These are phyloP conservation scores for Coniella vitis DNA, from an alignment of 2,329 filamentous ascomycete species.

Conservation along the genomic window DNA sequence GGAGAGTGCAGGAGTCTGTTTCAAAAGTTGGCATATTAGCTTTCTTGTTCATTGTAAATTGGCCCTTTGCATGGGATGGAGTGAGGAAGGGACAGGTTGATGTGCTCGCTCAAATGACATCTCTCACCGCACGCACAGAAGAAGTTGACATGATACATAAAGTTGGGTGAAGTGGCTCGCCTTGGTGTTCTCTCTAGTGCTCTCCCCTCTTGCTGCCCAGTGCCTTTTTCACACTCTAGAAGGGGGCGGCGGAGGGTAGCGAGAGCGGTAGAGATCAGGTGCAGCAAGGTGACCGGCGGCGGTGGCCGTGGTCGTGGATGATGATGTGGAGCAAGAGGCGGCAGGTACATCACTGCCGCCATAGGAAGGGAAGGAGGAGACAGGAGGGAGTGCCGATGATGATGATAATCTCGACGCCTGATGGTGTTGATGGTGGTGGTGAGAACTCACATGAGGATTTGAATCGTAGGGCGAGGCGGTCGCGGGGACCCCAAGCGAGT, in stretches of 20 bases:
- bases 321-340: slow-evolving; percentile 14
- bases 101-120: background rate
- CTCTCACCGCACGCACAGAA: slow-evolving; percentile 12
- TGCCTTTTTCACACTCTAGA: background rate
- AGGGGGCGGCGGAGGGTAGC: slow-evolving; percentile 15
- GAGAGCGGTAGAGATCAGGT: slow-evolving; percentile 17
- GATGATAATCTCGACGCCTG: slow-evolving; percentile 5
- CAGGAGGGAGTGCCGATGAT: slow-evolving; percentile 16
- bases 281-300: slow-evolving; percentile 16
- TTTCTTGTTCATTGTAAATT: slow-evolving; percentile 18
- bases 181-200: background rate
- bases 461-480: slow-evolving; percentile 58
- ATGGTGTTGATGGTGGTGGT: slow-evolving; percentile 31
- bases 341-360: slow-evolving; percentile 8
- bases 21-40: slow-evolving; percentile 38
- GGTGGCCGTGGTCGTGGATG: slow-evolving; percentile 10
- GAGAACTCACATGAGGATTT: slow-evolving; percentile 68
- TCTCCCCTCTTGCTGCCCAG: background rate
- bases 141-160: background rate
- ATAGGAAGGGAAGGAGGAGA: slow-evolving; percentile 20
- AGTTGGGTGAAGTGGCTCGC: background rate
- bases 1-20: slow-evolving; percentile 70
- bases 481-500: slow-evolving; percentile 59
- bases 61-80: background rate
- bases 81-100: background rate